phyloP scores from a whole-genome alignment of 106 monocot species.

The Allium fistulosum region DNA sequence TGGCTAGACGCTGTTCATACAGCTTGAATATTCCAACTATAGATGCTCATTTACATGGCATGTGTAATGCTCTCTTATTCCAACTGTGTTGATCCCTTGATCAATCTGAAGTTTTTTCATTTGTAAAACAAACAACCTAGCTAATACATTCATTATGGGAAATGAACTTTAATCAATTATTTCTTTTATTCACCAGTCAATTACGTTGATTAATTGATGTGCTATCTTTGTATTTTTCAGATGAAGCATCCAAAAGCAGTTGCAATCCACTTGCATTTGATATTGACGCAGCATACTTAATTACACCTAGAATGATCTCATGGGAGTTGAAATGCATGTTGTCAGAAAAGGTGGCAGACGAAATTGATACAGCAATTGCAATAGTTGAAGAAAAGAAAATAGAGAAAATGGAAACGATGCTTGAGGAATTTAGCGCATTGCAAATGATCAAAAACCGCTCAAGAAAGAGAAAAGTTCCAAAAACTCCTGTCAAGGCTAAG shows the following conservation, averaged over 20 bases:
- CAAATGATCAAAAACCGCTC: slow-evolving; percentile 10
- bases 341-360: slow-evolving; percentile 48
- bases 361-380: slow-evolving; percentile 40
- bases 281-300: slow-evolving; percentile 54
- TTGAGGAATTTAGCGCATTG: slow-evolving; percentile 5
- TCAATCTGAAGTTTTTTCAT: too few relatives aligned
- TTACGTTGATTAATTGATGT: neutral
- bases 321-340: slow-evolving; percentile 64
- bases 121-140: too few relatives aligned
- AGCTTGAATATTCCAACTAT: too few relatives aligned
- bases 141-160: too few relatives aligned
- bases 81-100: too few relatives aligned
- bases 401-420: slow-evolving; percentile 1
- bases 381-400: slow-evolving; percentile 29
- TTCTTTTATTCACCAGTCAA: too few relatives aligned
- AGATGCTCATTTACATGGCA: too few relatives aligned
- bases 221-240: slow-evolving; percentile 19
- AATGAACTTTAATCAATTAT: too few relatives aligned
- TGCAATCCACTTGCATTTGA: slow-evolving; percentile 46
- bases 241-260: slow-evolving; percentile 9
- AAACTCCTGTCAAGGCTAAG: slow-evolving; percentile 5
- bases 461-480: slow-evolving; percentile 1
- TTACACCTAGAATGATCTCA: slow-evolving; percentile 44
- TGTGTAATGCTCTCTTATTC: too few relatives aligned
- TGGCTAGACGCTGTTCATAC: too few relatives aligned